Evolutionary conservation across 257 asterid genomes (phyloP).

Genomic region (Coffea canephora): DNA sequence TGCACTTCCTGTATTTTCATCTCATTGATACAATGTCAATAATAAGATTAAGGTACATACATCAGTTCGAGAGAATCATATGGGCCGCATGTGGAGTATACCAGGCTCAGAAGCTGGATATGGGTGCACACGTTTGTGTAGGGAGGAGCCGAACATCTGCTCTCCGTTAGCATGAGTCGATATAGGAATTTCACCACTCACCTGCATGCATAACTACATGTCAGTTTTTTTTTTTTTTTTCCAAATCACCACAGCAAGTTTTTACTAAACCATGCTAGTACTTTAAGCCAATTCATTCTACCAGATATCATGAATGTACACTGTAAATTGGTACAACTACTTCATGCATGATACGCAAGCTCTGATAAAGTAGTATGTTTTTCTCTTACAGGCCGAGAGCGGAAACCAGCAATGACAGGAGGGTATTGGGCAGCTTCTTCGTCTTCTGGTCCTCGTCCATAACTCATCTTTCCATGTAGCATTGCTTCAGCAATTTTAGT

Average conservation of each 20-base stretch:
- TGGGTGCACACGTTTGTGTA: slow-evolving; percentile 89
- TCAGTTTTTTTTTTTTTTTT: no score
- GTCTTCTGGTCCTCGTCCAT: slow-evolving; percentile 91
- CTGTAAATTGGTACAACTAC: background rate
- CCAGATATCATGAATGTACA: background rate
- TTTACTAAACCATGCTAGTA: background rate
- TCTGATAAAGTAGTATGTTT: background rate
- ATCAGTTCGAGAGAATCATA: background rate
- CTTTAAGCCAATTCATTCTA: background rate
- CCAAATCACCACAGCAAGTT: no score
- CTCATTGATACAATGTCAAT: background rate
- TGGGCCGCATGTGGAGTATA: slow-evolving; percentile 9
- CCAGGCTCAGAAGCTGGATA: slow-evolving; percentile 66
- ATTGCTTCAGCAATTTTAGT: slow-evolving; percentile 71
- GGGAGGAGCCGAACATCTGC: slow-evolving; percentile 55
- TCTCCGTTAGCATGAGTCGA: slow-evolving; percentile 70
- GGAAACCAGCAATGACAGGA: slow-evolving; percentile 76
- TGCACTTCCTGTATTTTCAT: slow-evolving; percentile 53
- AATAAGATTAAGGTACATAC: background rate
- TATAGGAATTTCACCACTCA: slow-evolving; percentile 76
- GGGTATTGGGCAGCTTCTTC: slow-evolving; percentile 71
- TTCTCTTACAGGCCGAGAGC: slow-evolving; percentile 62
- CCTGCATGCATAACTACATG: slow-evolving; percentile 34
- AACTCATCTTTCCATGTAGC: slow-evolving; percentile 98
- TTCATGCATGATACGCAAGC: background rate